phyloP scores from a whole-genome alignment of 352 stramenopile species.

The Halophytophthora batemanensis region DNA sequence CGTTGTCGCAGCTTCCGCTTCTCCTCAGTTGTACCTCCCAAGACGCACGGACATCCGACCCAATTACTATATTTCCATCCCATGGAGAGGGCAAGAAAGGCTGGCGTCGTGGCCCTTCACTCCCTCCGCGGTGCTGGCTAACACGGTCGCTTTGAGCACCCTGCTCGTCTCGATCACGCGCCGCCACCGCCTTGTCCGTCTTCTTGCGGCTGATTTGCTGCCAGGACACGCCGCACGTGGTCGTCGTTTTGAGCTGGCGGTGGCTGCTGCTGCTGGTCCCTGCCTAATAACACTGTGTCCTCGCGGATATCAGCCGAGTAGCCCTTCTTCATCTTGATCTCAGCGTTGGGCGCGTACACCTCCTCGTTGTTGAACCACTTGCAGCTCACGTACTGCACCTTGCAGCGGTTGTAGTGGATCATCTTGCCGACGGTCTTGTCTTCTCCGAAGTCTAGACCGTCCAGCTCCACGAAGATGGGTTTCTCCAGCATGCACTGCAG shows the following conservation, averaged over 20 bases:
- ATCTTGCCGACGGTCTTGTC: constrained; percentile 83
- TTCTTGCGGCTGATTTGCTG: constrained; percentile 7
- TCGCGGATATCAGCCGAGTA: constrained; percentile 50
- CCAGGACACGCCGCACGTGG: constrained; percentile 22
- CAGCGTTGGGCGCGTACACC: constrained; percentile 61
- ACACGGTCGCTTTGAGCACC: too few species aligned
- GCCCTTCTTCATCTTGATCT: constrained; percentile 71
- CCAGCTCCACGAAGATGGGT: constrained; percentile 56
- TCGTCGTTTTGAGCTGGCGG: constrained; percentile 6
- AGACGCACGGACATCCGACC: too few species aligned
- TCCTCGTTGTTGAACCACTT: constrained; percentile 87
- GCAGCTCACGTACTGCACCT: constrained; percentile 79
- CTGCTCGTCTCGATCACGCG: too few species aligned
- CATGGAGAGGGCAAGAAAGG: too few species aligned
- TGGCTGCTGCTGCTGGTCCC: constrained; percentile 32
- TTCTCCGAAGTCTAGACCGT: constrained; percentile 69
- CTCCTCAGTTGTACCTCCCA: too few species aligned
- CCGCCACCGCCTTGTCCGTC: too few species aligned
- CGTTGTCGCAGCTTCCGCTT: too few species aligned
- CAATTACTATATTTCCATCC: too few species aligned
- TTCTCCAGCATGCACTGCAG: constrained; percentile 64
- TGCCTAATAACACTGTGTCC: constrained; percentile 55
- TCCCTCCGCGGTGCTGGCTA: too few species aligned
- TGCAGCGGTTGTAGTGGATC: constrained; percentile 78
- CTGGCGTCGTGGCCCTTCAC: too few species aligned